phyloP scores from a whole-genome alignment of 2,329 filamentous ascomycete genomes.

The Trichoderma koningii region DNA sequence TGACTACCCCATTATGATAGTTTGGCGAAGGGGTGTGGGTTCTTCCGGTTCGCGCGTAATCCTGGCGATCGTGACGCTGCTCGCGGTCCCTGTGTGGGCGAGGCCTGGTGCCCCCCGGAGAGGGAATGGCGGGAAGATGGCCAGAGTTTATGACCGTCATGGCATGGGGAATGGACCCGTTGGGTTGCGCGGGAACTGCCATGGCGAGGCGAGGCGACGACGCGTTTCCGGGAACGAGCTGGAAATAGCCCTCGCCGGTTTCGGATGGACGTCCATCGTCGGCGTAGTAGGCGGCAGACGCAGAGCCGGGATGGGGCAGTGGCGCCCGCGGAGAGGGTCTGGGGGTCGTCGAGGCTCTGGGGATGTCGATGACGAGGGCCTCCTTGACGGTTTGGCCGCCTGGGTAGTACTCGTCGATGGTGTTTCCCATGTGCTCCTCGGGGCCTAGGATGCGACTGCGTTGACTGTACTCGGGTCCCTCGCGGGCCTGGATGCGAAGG shows the following conservation, averaged over 20 bases:
- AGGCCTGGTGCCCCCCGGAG: slow-evolving; percentile 68
- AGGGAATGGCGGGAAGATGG: slow-evolving; percentile 77
- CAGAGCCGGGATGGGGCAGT: slow-evolving; percentile 38
- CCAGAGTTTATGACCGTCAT: slow-evolving; percentile 82
- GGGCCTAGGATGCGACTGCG: slow-evolving; percentile 74
- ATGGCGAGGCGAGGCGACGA: slow-evolving; percentile 43
- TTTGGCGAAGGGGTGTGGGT: slow-evolving; percentile 84
- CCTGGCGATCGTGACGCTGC: slow-evolving; percentile 46
- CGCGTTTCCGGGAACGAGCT: slow-evolving; percentile 53
- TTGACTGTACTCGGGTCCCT: slow-evolving; percentile 47
- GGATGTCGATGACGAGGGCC: slow-evolving; percentile 84
- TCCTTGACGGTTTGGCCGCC: slow-evolving; percentile 87
- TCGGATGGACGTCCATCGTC: slow-evolving; percentile 69
- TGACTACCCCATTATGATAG: slow-evolving; percentile 46
- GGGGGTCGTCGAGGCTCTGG: slow-evolving; percentile 69
- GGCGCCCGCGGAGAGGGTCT: slow-evolving; percentile 71
- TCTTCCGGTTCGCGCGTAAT: slow-evolving; percentile 63
- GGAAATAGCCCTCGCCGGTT: slow-evolving; percentile 78
- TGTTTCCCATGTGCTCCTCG: slow-evolving; percentile 78
- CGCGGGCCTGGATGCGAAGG: slow-evolving; percentile 74
- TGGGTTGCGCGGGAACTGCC: slow-evolving; percentile 38
- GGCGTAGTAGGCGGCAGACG: slow-evolving; percentile 54
- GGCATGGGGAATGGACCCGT: slow-evolving; percentile 53
- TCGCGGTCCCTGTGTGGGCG: slow-evolving; percentile 54
- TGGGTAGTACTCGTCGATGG: slow-evolving; percentile 80